These are phyloP conservation scores for Myxozyma melibiosi DNA, from an alignment of 805 yeast species.

Conservation along the genomic window DNA sequence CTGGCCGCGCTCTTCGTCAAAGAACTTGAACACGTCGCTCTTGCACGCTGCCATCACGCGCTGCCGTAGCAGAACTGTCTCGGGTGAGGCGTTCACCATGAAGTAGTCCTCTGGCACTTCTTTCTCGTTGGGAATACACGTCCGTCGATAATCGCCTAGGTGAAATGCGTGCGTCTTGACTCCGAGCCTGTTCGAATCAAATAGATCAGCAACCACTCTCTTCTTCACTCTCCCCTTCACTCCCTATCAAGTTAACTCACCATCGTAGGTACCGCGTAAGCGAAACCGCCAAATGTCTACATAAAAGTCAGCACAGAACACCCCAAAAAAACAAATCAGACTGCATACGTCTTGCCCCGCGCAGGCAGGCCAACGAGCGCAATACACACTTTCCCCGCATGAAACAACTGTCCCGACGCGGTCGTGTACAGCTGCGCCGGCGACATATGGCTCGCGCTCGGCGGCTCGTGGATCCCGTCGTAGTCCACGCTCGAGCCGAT, in stretches of 20 bases:
- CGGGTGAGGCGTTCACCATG: constrained; percentile 51
- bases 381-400: constrained; percentile 91
- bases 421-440: constrained; percentile 95
- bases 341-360: constrained; percentile 80
- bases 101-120: constrained; percentile 71
- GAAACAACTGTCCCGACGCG: constrained; percentile 87
- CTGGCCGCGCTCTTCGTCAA: constrained; percentile 80
- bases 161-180: constrained; percentile 91
- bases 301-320: neutral
- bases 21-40: constrained; percentile 68
- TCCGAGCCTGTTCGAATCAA: constrained; percentile 58
- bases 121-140: constrained; percentile 46
- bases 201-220: too few species aligned
- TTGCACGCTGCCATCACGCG: constrained; percentile 65
- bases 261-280: constrained; percentile 90
- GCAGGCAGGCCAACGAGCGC: constrained; percentile 93
- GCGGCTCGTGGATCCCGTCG: constrained; percentile 70
- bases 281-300: constrained; percentile 76
- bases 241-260: neutral
- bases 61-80: constrained; percentile 57
- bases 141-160: constrained; percentile 85
- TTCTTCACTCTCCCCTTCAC: too few species aligned
- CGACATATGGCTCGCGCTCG: constrained; percentile 66
- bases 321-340: neutral
- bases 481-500: constrained; percentile 31